Evolutionary conservation across 306 rosid genomes (phyloP), one percentile per base, ranked within the genome.

Genomic region (Castanea mollissima): DNA sequence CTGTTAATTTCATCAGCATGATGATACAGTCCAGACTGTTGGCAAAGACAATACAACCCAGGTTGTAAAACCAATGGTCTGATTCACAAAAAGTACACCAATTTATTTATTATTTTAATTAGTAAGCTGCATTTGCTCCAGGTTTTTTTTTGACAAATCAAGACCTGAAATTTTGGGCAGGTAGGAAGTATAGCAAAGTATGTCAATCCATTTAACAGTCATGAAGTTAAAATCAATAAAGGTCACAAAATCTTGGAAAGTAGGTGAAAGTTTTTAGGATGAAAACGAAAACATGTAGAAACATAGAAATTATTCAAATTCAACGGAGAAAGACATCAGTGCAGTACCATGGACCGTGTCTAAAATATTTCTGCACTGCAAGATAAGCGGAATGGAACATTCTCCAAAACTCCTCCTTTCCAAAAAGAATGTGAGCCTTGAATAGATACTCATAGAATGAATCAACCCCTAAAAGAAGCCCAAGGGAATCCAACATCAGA

Each of bases 291-390:
- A 9, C 58, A 20, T 7, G 0, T 27, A 38, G 18, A 77, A 56
- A 55, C 74, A 73, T 67, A 14, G 60, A 23, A 65, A 49, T 56
- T 58, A 57, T n/a, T 59, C 29, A 71, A 65, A 68, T 59, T 70
- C 77, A 56, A 52, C 55, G 51, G n/a, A 82, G 52, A 20, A 55
- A 57, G 35, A 77, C 74, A 80, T 58, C 23, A 16, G 52, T 31
- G 78, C 10, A 32, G 77, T 92, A 95, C 99, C 99, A 95, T 79
- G 99, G 89, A 76, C 97, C 98, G n/a, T 95, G 96, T 93, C 94
- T 89, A 88, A 93, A 88, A 79, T 88, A 80, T 82, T 86, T 86
- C 88, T 86, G 92, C 74, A 84, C 92, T 59, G 87, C 90, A 79
- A 88, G 65, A 77, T 86, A 88, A 67, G 92, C 85, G 71, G 84